Conservation (phyloP, 306 rosid species). For the Adenanthera pavonina region DNA sequence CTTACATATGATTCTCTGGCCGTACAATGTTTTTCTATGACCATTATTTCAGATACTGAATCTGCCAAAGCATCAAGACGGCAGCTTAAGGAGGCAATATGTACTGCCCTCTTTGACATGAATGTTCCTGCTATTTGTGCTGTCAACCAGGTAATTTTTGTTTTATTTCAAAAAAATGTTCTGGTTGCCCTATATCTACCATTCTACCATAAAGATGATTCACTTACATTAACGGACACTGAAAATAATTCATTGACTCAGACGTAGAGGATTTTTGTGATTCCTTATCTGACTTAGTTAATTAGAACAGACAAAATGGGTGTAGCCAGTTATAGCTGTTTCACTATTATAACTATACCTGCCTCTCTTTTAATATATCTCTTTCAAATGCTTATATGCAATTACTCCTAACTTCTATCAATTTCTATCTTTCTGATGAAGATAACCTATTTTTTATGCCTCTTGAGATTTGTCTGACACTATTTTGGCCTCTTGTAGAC, state of each 20-base stretch:
- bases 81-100: slow-evolving; percentile 86
- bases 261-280: slow-evolving; percentile 25
- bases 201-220: slow-evolving; percentile 4
- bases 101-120: slow-evolving; percentile 75
- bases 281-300: slow-evolving; percentile 24
- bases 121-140: slow-evolving; percentile 92
- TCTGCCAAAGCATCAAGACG: slow-evolving; percentile 78
- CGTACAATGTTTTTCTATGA: slow-evolving; percentile 14
- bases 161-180: neutral
- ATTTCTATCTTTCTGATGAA: slow-evolving; percentile 4
- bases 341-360: neutral
- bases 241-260: slow-evolving; percentile 20
- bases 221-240: neutral
- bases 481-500: neutral
- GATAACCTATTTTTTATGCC: slow-evolving; percentile 18
- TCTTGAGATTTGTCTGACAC: neutral
- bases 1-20: slow-evolving; percentile 6
- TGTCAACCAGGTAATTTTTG: slow-evolving; percentile 71
- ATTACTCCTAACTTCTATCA: neutral
- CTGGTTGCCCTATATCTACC: slow-evolving; percentile 2
- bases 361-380: neutral
- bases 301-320: slow-evolving; percentile 12
- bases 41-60: slow-evolving; percentile 71
- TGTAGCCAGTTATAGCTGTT: slow-evolving; percentile 10
- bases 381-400: slow-evolving; percentile 9